Evolutionary conservation across 129 eudicot species (phyloP).

Genomic region (Arctium minus): DNA sequence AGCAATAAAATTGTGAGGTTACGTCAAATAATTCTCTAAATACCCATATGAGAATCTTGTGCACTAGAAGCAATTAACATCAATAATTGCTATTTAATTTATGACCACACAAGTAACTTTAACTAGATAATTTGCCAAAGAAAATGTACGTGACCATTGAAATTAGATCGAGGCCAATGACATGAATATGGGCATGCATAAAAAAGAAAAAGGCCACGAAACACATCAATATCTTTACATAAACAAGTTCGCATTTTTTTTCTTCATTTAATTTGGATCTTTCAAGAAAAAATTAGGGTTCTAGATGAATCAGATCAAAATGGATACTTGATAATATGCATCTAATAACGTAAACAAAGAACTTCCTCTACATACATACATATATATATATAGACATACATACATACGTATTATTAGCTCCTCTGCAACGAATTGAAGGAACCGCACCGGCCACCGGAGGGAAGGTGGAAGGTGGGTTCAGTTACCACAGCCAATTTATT

Average conservation of each 20-base stretch:
- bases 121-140: background rate
- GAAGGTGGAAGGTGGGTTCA: slow-evolving; percentile 5
- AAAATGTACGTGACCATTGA: background rate
- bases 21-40: background rate
- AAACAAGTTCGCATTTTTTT: background rate
- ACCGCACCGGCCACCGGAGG: slow-evolving; percentile 10
- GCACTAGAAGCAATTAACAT: background rate
- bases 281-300: background rate
- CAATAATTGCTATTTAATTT: background rate
- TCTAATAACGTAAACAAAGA: background rate
- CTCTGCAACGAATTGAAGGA: slow-evolving; percentile 12
- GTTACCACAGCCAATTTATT: background rate
- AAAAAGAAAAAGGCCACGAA: background rate
- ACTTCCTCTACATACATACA: background rate
- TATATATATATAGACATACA: background rate
- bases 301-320: background rate
- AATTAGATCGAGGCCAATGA: background rate
- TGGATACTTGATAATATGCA: background rate
- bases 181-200: background rate
- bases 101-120: background rate
- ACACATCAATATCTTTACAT: background rate
- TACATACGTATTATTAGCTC: background rate
- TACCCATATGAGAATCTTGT: background rate
- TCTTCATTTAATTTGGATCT: background rate
- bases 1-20: background rate